These are phyloP conservation scores for Talaromyces trachyspermus DNA, from an alignment of 495 filamentous ascomycete genomes.

Conservation along the genomic window DNA sequence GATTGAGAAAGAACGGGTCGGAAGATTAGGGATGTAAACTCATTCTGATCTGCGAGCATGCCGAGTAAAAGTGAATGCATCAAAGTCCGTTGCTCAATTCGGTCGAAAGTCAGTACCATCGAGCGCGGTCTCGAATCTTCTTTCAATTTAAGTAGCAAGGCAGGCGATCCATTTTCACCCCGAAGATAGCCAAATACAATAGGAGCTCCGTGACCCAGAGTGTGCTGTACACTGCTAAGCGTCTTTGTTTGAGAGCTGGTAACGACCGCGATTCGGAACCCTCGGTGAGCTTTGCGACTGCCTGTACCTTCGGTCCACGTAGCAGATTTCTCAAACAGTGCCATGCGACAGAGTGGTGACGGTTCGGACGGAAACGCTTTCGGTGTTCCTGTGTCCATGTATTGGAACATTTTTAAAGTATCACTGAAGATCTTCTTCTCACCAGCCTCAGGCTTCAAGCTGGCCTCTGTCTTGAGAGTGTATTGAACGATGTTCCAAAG, in stretches of 20 bases:
- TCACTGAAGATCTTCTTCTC: constrained; percentile 60
- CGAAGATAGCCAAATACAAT: constrained; percentile 67
- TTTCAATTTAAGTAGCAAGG: constrained; percentile 61
- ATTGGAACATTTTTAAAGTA: constrained; percentile 61
- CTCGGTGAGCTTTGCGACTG: constrained; percentile 58
- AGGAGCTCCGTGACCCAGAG: constrained; percentile 50
- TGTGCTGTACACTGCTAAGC: constrained; percentile 62
- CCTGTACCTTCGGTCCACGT: constrained; percentile 60
- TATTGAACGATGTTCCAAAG: constrained; percentile 79
- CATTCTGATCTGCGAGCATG: constrained; percentile 50
- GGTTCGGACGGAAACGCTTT: constrained; percentile 66
- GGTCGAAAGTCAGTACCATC: constrained; percentile 67
- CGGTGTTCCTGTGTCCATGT: constrained; percentile 60
- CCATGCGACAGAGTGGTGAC: constrained; percentile 58
- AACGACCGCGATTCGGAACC: constrained; percentile 66
- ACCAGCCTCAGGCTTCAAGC: constrained; percentile 53
- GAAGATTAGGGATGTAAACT: constrained; percentile 56
- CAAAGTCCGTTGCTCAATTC: constrained; percentile 54
- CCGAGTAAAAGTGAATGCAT: constrained; percentile 65
- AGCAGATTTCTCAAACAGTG: constrained; percentile 61
- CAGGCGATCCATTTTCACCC: constrained; percentile 57
- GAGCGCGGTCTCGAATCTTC: constrained; percentile 56
- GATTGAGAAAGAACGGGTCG: constrained; percentile 54
- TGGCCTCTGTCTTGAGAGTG: constrained; percentile 61
- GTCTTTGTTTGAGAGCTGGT: constrained; percentile 70